Percentiles rank a stretch among this genome's conserved stretches.
Evolutionary conservation across 2,329 filamentous ascomycete genomes (phyloP).

Genomic region (Pseudogymnoascus destructans): DNA sequence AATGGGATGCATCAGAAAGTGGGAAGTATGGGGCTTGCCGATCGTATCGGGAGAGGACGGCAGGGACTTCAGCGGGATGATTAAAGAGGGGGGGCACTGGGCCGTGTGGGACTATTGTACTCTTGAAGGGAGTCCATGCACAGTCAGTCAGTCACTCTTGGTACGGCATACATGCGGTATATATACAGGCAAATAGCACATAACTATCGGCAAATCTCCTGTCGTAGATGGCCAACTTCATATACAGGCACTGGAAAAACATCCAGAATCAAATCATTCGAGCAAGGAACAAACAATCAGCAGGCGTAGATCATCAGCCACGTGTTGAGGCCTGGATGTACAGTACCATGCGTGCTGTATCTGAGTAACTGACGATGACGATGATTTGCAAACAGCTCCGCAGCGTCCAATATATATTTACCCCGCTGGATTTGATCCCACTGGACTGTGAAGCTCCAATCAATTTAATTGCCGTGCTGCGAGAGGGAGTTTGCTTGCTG

Average conservation of each 20-base stretch:
- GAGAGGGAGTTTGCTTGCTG: not conserved
- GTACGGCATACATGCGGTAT: not conserved
- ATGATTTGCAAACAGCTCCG: not conserved
- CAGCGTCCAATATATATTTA: not conserved
- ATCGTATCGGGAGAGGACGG: conserved; percentile 37
- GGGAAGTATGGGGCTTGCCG: conserved; percentile 37
- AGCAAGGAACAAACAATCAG: not conserved
- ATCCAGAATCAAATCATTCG: not conserved
- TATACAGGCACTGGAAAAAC: not conserved
- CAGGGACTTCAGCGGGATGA: conserved; percentile 36
- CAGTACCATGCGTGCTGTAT: not conserved
- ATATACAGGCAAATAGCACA: not conserved
- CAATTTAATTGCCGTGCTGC: not conserved
- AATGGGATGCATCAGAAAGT: conserved; percentile 49
- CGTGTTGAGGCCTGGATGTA: not conserved
- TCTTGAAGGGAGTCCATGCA: not conserved
- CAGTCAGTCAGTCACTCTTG: not conserved
- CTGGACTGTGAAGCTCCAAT: not conserved
- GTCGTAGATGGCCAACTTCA: not conserved
- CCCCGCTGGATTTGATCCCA: not conserved
- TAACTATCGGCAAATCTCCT: not conserved
- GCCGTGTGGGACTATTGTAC: not conserved
- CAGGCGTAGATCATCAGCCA: not conserved
- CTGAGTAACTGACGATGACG: not conserved
- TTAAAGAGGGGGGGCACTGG: conserved; percentile 18